These are phyloP conservation scores for Blumeriella jaapii DNA, from an alignment of 2,329 filamentous ascomycete genomes.

Conservation along the genomic window DNA sequence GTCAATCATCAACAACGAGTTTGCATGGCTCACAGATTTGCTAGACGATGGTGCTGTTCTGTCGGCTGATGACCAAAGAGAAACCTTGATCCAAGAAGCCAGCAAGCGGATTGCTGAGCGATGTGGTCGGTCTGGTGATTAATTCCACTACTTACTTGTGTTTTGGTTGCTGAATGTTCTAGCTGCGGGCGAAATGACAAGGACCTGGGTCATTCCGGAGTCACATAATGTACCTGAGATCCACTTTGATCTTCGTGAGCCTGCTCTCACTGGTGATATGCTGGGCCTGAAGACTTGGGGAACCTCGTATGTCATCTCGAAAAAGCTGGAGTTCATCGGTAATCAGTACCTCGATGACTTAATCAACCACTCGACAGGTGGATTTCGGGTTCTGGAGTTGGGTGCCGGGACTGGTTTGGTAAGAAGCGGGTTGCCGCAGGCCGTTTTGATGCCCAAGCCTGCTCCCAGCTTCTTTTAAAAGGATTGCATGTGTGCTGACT, in stretches of 20 bases:
- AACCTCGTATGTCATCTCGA: conserved; percentile 75
- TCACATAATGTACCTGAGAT: conserved; percentile 33
- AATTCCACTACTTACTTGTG: background rate
- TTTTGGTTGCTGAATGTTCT: background rate
- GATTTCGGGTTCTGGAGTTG: conserved; percentile 52
- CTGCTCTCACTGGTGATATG: conserved; percentile 76
- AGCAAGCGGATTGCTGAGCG: conserved; percentile 73
- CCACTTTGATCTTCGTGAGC: conserved; percentile 68
- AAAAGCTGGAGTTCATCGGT: conserved; percentile 44
- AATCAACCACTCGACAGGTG: conserved; percentile 25
- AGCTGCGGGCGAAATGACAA: conserved; percentile 36
- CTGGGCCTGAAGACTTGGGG: conserved; percentile 79
- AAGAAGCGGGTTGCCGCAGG: background rate
- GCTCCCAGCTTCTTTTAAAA: no score
- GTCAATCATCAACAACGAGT: conserved; percentile 52
- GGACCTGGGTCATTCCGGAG: conserved; percentile 46
- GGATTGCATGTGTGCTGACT: background rate
- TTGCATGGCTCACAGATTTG: conserved; percentile 48
- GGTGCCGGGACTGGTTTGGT: conserved; percentile 33
- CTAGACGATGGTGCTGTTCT: conserved; percentile 6
- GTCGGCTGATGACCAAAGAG: conserved; percentile 48
- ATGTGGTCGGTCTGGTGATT: conserved; percentile 60
- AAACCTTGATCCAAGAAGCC: conserved; percentile 66
- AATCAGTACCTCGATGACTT: conserved; percentile 20
- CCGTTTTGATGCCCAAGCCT: no score